Percentiles rank a stretch among this genome's conserved stretches.
These are phyloP conservation scores for Saccharomyces hybrid DNA, from an alignment of 1,139 yeast genomes.

Conservation along the genomic window DNA sequence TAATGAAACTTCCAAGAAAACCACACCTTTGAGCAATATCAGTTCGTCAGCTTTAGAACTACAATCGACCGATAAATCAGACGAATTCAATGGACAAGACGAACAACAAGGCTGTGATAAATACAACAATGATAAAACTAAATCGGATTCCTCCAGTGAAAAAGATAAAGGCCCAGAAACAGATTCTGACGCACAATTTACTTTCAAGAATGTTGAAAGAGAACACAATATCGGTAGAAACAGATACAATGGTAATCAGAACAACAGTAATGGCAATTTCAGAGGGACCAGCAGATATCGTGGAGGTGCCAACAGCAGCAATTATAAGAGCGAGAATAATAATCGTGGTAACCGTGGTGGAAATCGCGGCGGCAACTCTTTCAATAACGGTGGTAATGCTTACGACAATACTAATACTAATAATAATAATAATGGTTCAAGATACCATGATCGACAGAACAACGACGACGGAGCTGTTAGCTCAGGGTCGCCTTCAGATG, in stretches of 20 bases:
- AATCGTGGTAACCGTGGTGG: constrained; percentile 8
- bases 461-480: not conserved
- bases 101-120: not conserved
- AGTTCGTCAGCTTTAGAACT: constrained; percentile 5
- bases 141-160: constrained; percentile 1
- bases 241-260: constrained; percentile 6
- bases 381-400: not conserved
- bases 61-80: constrained; percentile 4
- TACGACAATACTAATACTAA: not conserved
- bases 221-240: constrained; percentile 3
- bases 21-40: constrained; percentile 10
- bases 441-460: not conserved
- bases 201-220: constrained; percentile 15
- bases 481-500: not conserved
- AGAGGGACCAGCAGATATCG: constrained; percentile 8
- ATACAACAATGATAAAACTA: constrained; percentile 2
- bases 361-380: constrained; percentile 7
- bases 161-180: constrained; percentile 1
- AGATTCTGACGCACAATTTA: constrained; percentile 6
- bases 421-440: constrained; percentile 4
- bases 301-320: constrained; percentile 6
- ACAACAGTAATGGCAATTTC: constrained; percentile 10
- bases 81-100: not conserved
- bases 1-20: constrained; percentile 7
- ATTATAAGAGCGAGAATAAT: constrained; percentile 8